A percentile compares a stretch with the other conserved stretches of the same genome.
These are phyloP conservation scores for Epichloe brachyelytri DNA, from an alignment of 2,329 filamentous ascomycete species.

Conservation along the genomic window DNA sequence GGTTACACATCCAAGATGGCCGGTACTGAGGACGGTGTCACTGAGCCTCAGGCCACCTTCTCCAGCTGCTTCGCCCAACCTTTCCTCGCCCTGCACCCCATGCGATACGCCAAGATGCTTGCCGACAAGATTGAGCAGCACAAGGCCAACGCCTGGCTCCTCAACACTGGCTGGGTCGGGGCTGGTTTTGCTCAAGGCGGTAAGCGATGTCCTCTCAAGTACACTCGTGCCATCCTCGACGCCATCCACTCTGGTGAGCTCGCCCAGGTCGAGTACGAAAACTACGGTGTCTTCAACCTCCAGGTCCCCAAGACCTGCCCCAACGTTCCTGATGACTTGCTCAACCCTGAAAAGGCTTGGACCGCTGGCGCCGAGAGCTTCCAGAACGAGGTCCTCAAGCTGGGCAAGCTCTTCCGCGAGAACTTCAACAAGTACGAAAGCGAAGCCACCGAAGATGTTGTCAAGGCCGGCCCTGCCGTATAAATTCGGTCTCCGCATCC, in stretches of 20 bases:
- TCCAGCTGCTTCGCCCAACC: slow-evolving; percentile 98
- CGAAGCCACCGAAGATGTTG: slow-evolving; percentile 69
- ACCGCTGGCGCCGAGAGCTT: slow-evolving; percentile 71
- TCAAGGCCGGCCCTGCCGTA: slow-evolving; percentile 46
- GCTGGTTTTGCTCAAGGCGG: slow-evolving; percentile 82
- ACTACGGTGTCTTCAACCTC: slow-evolving; percentile 93
- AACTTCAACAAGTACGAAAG: slow-evolving; percentile 96
- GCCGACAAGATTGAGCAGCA: slow-evolving; percentile 95
- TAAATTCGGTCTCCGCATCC: slow-evolving; percentile 10
- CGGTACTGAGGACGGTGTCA: slow-evolving; percentile 92
- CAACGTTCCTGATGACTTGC: slow-evolving; percentile 76
- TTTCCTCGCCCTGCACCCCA: slow-evolving; percentile 96
- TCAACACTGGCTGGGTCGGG: slow-evolving; percentile 97
- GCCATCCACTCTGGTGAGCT: slow-evolving; percentile 96
- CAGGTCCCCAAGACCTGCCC: slow-evolving; percentile 86
- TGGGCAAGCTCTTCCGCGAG: slow-evolving; percentile 79
- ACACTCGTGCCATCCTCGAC: slow-evolving; percentile 95
- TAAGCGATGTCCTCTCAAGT: slow-evolving; percentile 96
- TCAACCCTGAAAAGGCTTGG: slow-evolving; percentile 93
- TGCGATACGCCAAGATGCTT: slow-evolving; percentile 98
- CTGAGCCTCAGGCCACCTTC: slow-evolving; percentile 96
- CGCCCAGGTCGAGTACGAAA: slow-evolving; percentile 85
- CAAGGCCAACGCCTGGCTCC: slow-evolving; percentile 92
- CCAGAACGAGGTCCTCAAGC: slow-evolving; percentile 77
- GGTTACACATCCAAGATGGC: slow-evolving; percentile 99